phyloP scores from a whole-genome alignment of 2,329 filamentous ascomycete genomes.

The Diaporthe ilicicola region DNA sequence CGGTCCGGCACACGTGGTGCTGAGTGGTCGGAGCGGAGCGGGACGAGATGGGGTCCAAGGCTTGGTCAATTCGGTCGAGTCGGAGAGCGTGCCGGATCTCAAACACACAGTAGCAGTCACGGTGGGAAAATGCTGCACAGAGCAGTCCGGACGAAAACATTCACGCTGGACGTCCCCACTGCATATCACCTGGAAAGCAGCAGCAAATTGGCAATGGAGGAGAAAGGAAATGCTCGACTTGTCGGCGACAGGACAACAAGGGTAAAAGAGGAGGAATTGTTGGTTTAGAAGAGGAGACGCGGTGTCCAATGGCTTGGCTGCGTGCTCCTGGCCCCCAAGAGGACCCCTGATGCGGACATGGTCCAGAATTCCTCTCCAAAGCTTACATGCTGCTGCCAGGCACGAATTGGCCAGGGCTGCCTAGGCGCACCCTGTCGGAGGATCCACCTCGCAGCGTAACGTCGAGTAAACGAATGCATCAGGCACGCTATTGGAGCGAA shows the following conservation, averaged over 20 bases:
- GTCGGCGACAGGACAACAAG: not conserved
- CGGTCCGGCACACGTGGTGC: not conserved
- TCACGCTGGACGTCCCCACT: not conserved
- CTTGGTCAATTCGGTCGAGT: conserved; percentile 13
- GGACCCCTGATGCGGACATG: conserved; percentile 6
- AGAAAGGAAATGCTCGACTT: not conserved
- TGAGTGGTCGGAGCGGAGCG: conserved; percentile 9
- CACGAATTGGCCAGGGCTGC: not conserved
- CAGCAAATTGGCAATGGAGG: not conserved
- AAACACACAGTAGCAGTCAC: conserved; percentile 10
- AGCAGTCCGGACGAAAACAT: conserved; percentile 10
- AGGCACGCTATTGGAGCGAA: conserved; percentile 10
- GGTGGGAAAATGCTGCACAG: not conserved
- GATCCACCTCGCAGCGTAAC: conserved; percentile 18
- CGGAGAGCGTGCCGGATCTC: conserved; percentile 8
- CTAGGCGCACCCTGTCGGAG: conserved; percentile 1
- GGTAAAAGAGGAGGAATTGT: not conserved
- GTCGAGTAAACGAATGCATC: not conserved
- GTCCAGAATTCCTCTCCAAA: conserved; percentile 8
- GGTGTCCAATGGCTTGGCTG: conserved; percentile 11
- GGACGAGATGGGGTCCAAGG: conserved; percentile 10
- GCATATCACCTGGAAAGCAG: not conserved
- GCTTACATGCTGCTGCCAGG: conserved; percentile 7
- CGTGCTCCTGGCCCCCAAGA: conserved; percentile 11
- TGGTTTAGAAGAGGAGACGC: conserved; percentile 12